Evolutionary conservation across 345 rosid species (phyloP).

Genomic region (Sisymbrium altissimum): DNA sequence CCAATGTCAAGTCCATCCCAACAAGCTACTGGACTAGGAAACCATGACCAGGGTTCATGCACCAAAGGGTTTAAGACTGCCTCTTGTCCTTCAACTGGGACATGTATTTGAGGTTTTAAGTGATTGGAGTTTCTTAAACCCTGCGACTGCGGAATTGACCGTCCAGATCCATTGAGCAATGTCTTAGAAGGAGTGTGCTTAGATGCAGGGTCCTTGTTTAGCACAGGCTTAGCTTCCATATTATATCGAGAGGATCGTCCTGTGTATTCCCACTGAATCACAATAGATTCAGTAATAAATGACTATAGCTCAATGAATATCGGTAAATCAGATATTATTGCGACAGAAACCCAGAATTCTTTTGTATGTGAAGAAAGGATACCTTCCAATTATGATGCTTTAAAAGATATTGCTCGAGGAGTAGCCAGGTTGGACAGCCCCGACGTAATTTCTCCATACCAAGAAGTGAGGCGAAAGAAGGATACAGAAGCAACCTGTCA

Average conservation of each 20-base stretch:
- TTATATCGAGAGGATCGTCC: conserved; percentile 66
- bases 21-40: conserved; percentile 77
- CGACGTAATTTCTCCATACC: conserved; percentile 95
- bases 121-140: conserved; percentile 54
- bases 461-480: conserved; percentile 82
- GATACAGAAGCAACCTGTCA: conserved; percentile 84
- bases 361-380: conserved; percentile 9
- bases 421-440: conserved; percentile 92
- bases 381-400: conserved; percentile 92
- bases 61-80: conserved; percentile 45
- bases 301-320: conserved; percentile 2
- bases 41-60: conserved; percentile 89
- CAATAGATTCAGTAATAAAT: conserved; percentile 39
- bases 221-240: conserved; percentile 44
- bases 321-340: background rate
- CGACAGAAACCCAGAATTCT: conserved; percentile 9
- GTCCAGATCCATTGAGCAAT: conserved; percentile 78
- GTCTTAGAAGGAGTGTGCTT: conserved; percentile 63
- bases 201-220: conserved; percentile 45
- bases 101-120: conserved; percentile 51
- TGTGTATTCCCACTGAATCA: conserved; percentile 84
- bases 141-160: conserved; percentile 76
- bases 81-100: conserved; percentile 39
- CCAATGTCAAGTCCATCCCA: conserved; percentile 89
- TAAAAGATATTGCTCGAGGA: conserved; percentile 89